Conservation (phyloP, 768 basidiomycete species). For the Mycena metata region DNA sequence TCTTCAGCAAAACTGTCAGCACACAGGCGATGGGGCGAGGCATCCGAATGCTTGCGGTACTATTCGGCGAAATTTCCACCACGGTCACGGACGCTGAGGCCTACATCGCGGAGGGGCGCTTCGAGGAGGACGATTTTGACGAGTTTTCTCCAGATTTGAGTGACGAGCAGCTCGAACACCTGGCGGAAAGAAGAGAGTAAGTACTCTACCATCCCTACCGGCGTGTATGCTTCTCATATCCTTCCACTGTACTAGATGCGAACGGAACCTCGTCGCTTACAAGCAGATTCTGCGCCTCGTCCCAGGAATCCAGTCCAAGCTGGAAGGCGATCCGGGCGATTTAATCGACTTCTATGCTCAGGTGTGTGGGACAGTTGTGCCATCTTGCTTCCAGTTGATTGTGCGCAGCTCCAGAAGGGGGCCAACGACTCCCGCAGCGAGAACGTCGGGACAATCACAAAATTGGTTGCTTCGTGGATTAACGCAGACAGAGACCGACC, state of each 20-base stretch:
- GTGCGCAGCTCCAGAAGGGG: conserved; percentile 37
- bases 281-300: conserved; percentile 11
- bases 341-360: background rate
- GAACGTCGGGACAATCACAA: background rate
- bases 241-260: too few relatives aligned
- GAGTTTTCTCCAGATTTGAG: conserved; percentile 1
- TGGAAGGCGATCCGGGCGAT: background rate
- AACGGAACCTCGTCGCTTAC: conserved; percentile 13
- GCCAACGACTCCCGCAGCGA: conserved; percentile 36
- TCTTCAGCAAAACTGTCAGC: background rate
- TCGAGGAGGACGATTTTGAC: conserved; percentile 6
- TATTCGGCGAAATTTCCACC: conserved; percentile 22
- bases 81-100: conserved; percentile 8
- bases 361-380: background rate
- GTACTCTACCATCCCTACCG: background rate
- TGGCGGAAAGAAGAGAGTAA: conserved; percentile 23
- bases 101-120: background rate
- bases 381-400: background rate
- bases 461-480: background rate
- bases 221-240: too few relatives aligned
- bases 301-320: background rate
- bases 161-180: background rate
- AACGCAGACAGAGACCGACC: conserved; percentile 10
- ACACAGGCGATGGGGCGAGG: conserved; percentile 9
- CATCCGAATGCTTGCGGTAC: conserved; percentile 15